Conservation (phyloP, 768 basidiomycete species). For the Pleurotus giganteus region DNA sequence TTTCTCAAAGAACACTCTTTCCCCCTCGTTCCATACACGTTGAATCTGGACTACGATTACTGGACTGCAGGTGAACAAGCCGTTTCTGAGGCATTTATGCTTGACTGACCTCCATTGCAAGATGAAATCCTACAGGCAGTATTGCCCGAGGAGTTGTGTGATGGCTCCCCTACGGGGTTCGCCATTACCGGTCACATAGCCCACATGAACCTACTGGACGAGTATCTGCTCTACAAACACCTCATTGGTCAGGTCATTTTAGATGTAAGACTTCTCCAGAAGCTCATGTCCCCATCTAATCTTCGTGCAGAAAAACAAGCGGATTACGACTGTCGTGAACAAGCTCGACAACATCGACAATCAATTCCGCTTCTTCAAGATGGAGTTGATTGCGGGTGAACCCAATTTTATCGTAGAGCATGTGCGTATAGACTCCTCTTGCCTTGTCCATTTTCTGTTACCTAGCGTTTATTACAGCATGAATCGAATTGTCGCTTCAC, state of each 20-base stretch:
- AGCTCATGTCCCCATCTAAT: neutral
- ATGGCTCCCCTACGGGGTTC: conserved; percentile 84
- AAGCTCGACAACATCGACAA: conserved; percentile 85
- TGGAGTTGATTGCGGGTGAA: conserved; percentile 95
- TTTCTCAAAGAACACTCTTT: conserved; percentile 56
- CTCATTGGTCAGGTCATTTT: conserved; percentile 90
- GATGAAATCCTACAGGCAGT: conserved; percentile 84
- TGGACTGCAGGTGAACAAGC: conserved; percentile 73
- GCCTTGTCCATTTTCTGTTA: neutral
- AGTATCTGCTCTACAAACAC: conserved; percentile 89
- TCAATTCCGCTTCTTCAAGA: conserved; percentile 89
- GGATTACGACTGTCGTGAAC: conserved; percentile 88
- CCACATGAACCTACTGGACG: conserved; percentile 86
- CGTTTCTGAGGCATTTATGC: neutral
- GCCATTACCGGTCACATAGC: conserved; percentile 90
- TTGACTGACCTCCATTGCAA: conserved; percentile 24
- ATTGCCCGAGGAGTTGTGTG: conserved; percentile 74
- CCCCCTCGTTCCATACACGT: conserved; percentile 52
- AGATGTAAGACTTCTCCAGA: conserved; percentile 56
- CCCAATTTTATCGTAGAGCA: conserved; percentile 83
- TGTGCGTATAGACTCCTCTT: conserved; percentile 49
- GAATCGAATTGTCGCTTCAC: conserved; percentile 86
- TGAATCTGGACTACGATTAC: conserved; percentile 79
- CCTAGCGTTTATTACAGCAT: conserved; percentile 41
- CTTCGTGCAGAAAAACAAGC: conserved; percentile 74